Evolutionary conservation across 441 rosid species (phyloP).

Genomic region (Isatis lusitanica): DNA sequence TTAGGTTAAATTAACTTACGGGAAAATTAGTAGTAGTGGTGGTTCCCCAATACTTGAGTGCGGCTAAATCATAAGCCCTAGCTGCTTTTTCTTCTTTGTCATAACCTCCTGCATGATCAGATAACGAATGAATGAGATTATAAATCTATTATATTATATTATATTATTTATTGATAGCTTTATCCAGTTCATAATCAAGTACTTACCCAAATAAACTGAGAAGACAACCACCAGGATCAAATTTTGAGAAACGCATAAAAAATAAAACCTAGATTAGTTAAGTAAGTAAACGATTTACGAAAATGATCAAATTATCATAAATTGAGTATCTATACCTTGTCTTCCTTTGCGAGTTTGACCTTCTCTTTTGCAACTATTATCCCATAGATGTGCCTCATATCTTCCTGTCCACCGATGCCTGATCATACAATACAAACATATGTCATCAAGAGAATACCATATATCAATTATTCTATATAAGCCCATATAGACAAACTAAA

Average conservation of each 20-base stretch:
- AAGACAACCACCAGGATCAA: conserved; percentile 28
- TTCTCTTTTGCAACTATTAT: conserved; percentile 72
- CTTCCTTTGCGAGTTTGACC: conserved; percentile 79
- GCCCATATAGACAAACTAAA: background rate
- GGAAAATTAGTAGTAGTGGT: conserved; percentile 73
- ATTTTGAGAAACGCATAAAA: conserved; percentile 3
- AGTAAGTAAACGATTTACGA: background rate
- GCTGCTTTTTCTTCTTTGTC: conserved; percentile 85
- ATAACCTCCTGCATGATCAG: conserved; percentile 55
- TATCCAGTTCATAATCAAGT: background rate
- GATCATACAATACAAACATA: conserved; percentile 14
- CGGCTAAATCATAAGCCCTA: conserved; percentile 73
- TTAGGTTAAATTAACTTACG: conserved; percentile 36
- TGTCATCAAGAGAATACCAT: background rate
- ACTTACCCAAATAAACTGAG: conserved; percentile 91
- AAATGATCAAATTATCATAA: background rate
- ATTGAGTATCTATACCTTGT: conserved; percentile 48
- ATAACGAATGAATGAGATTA: background rate
- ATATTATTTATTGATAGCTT: background rate
- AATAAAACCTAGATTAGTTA: conserved; percentile 7
- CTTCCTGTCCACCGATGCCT: conserved; percentile 89
- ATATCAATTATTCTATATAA: background rate
- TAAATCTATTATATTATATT: background rate
- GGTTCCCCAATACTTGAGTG: conserved; percentile 75
- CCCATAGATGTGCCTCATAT: conserved; percentile 81